Conservation (phyloP, 495 filamentous ascomycete genomes). For the Letharia columbiana region DNA sequence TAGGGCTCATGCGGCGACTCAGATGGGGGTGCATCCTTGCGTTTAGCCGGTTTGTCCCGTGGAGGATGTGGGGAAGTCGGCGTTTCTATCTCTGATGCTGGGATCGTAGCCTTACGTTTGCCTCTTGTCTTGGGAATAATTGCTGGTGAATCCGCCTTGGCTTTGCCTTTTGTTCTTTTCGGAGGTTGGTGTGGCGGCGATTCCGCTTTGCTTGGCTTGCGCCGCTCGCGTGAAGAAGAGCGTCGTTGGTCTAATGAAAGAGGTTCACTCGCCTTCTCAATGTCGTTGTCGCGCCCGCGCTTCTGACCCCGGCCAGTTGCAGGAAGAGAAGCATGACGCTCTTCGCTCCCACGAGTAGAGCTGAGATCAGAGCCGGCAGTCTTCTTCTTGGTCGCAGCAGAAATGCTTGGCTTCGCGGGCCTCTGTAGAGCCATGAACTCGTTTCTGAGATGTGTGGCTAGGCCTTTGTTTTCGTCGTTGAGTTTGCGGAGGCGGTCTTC, state of each 20-base stretch:
- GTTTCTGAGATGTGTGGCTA: conserved; percentile 58
- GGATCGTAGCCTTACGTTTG: neutral
- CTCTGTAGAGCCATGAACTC: conserved; percentile 40
- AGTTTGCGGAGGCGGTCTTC: conserved; percentile 91
- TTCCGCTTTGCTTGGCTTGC: conserved; percentile 2
- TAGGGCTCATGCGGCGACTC: neutral
- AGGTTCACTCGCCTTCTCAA: conserved; percentile 64
- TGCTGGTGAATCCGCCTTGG: neutral
- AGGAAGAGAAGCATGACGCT: conserved; percentile 55
- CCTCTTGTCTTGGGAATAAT: neutral
- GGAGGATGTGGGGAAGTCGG: neutral
- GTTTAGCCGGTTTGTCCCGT: neutral
- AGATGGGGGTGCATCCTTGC: neutral
- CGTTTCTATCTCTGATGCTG: neutral
- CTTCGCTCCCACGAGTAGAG: conserved; percentile 79
- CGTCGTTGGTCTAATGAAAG: conserved; percentile 2
- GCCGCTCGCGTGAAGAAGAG: conserved; percentile 9
- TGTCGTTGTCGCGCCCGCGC: conserved; percentile 68
- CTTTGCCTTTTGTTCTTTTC: neutral
- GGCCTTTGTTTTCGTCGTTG: conserved; percentile 84
- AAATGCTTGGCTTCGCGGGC: conserved; percentile 32
- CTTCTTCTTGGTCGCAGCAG: conserved; percentile 48
- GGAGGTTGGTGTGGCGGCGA: neutral
- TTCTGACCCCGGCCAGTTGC: conserved; percentile 59
- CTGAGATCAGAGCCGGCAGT: conserved; percentile 63